Conservation (phyloP, 164 flowering plant genomes). For the Aristolochia contorta region DNA sequence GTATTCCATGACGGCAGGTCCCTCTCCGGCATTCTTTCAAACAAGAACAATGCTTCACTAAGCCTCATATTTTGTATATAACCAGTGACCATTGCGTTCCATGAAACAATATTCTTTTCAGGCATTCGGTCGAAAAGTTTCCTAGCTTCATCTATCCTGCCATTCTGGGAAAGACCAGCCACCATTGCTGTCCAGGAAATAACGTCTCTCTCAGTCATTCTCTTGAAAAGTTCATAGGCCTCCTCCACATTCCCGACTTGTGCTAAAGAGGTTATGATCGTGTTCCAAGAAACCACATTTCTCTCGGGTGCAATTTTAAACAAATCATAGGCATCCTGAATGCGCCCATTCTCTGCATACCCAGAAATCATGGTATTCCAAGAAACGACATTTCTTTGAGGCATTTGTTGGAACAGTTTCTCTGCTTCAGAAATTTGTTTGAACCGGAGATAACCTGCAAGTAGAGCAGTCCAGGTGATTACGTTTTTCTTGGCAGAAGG, state of each 20-base stretch:
- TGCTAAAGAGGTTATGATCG: conserved; percentile 5
- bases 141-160: conserved; percentile 3
- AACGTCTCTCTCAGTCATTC: conserved; percentile 5
- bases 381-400: conserved; percentile 12
- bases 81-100: conserved; percentile 9
- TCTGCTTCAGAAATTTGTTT: conserved; percentile 10
- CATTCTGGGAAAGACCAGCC: conserved; percentile 6
- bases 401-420: conserved; percentile 10
- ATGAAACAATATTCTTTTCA: conserved; percentile 8
- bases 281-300: conserved; percentile 15
- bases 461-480: conserved; percentile 14
- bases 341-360: conserved; percentile 5
- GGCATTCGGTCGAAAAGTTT: conserved; percentile 6
- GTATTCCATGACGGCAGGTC: conserved; percentile 7
- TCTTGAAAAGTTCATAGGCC: conserved; percentile 2
- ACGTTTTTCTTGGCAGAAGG: conserved; percentile 5
- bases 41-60: not conserved
- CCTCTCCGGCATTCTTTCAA: conserved; percentile 7
- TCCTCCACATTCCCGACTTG: conserved; percentile 8
- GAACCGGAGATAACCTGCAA: conserved; percentile 8
- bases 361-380: conserved; percentile 16
- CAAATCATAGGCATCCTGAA: conserved; percentile 5
- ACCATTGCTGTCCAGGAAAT: conserved; percentile 9
- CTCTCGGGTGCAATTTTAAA: conserved; percentile 5
- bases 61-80: conserved; percentile 1